Base-by-base conservation (phyloP, 2,329 filamentous ascomycete species). In the Curvularia hawaiiensis region DNA sequence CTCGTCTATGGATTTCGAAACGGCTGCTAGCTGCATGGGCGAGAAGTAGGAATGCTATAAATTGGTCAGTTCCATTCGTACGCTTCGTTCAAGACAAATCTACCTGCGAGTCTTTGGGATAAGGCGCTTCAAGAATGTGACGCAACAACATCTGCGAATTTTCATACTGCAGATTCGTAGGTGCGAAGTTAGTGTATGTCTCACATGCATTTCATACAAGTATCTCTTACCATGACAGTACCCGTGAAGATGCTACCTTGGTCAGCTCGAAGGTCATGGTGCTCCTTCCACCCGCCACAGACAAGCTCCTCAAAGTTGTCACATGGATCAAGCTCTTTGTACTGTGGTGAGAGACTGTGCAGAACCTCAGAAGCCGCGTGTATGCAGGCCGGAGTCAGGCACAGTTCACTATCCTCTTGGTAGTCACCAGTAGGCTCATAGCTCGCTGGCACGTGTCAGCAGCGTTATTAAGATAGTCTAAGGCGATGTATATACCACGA, bases 281-380 rank as follows among this genome's bases (percentile, higher is more conserved):
- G 80, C 22, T 85, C 79, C 51, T 83, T 79, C 84, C 88, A 91
- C 11, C 88, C 88, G 54, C 86, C 87, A 65, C 88, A 90, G 20
- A 86, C 86, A 54, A 87, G 82, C 69, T 87, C 79, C 58, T 90
- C 86, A 58, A 91, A 91, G 67, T 90, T 76, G n/a, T 80, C 83
- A 65, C 89, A 91, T 1, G 89, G 84, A 68, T 91, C 87, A 39
- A 91, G 78, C 2, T 84, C 74, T 58, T 84, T 79, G 72, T 89
- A 87, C 50, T 86, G 78, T 8, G 86, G 83, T 16, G 85, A 84
- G 14, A 89, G 75, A 58, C 86, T 88, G 61, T 85, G 83, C 9
- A 88, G 79, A 39, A 89, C 82, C 61, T 84, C 82, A 12, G 85
- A 86, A 4, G 86, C 82, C 12, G 86, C 86, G 65, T 88, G 84